Base-by-base conservation (phyloP, 2,329 filamentous ascomycete species). In the Diaporthe vexans region DNA sequence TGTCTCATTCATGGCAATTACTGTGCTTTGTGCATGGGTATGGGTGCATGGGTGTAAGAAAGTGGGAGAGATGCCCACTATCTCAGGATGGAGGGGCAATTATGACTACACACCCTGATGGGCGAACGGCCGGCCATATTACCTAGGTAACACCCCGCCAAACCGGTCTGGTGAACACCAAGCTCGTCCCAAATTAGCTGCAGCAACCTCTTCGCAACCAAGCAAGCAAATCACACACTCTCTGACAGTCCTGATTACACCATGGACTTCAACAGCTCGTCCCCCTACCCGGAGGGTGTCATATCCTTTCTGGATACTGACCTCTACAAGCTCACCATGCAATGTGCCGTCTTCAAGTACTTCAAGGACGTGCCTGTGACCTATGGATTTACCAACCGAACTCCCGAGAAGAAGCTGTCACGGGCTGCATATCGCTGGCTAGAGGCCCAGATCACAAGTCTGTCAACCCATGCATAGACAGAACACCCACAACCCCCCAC, bases 271-370 rank as follows among this genome's bases (percentile, higher is more conserved):
- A 91, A 92, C 82, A 90, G 88, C 85, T 89, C 90, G 43, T 91
- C 90, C 73, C 89, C 90, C 73, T 92, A 89, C 76, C 92, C 93
- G 6, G 93, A 94, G 84, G 94, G 94, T 69, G 91, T 96, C 81
- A 94, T 92, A 80, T 96, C 94, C 80, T 93, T 97, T 81, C 88
- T 97, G 72, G 94, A 97, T 81, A 96, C 94, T 21, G 91, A 93
- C 78, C 81, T 99, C 76, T 99, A 98, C 90, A 99, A 99, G 85
- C 85, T 99, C 84, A 99, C 97, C 26, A 99, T 99, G 97, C 97
- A 99, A 92, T 98, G 94, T 82, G 95, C 95, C 76, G 93, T 98
- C 77, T 90, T 97, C 78, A 97, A 97, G 84, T 97, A 95, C 86
- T 98, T 97, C 83, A 93, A 93, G 46, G 88, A 95, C 74, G 86